These are phyloP conservation scores for Ogataea pini DNA, from an alignment of 805 yeast species.

Conservation along the genomic window DNA sequence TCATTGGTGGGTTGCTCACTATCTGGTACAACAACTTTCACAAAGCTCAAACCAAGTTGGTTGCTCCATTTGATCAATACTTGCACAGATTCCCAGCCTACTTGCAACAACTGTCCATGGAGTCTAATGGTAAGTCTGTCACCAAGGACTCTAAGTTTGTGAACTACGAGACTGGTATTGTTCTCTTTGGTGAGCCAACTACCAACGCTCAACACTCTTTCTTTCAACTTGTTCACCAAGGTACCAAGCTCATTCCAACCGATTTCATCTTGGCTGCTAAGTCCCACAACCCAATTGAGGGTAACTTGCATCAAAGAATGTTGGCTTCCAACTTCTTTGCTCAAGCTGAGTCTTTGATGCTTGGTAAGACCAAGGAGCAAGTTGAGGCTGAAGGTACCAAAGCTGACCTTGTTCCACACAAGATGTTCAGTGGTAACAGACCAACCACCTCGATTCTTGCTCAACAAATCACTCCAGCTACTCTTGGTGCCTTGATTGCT, in stretches of 20 bases:
- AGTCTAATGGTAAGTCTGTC: conserved; percentile 97
- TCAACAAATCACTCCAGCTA: conserved; percentile 94
- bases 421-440: conserved; percentile 96
- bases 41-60: conserved; percentile 97
- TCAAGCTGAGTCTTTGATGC: conserved; percentile 96
- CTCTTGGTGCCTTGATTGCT: conserved; percentile 94
- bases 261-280: conserved; percentile 97
- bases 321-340: conserved; percentile 99
- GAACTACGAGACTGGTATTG: conserved; percentile 93
- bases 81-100: conserved; percentile 99
- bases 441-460: conserved; percentile 97
- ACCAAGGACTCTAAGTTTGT: conserved; percentile 90
- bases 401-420: conserved; percentile 88
- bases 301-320: conserved; percentile 94
- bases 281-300: conserved; percentile 95
- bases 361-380: conserved; percentile 84
- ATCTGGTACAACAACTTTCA: conserved; percentile 99
- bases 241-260: conserved; percentile 95
- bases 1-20: conserved; percentile 87
- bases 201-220: conserved; percentile 99
- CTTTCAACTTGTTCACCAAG: conserved; percentile 99
- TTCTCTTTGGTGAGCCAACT: conserved; percentile 97
- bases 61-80: conserved; percentile 98
- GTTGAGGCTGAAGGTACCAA: conserved; percentile 85
- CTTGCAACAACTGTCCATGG: conserved; percentile 98